Evolutionary conservation across 2,329 filamentous ascomycete species (phyloP).

Genomic region (Cercospora sp.): DNA sequence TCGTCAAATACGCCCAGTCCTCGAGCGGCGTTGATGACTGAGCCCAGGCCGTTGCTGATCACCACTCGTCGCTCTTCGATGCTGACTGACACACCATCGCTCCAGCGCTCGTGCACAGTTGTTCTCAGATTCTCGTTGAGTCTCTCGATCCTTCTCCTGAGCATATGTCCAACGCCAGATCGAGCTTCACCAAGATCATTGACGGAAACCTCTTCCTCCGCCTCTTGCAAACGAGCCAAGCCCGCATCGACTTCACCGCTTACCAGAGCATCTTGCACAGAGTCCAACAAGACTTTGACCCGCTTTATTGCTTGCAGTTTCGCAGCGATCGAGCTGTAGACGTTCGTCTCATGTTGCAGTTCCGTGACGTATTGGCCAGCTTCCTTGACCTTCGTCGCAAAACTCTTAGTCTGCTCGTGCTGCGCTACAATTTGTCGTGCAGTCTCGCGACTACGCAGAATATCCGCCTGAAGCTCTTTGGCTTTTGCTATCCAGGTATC

Average conservation of each 20-base stretch:
- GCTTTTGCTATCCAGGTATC: slow-evolving; percentile 84
- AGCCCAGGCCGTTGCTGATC: slow-evolving; percentile 49
- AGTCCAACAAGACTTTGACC: slow-evolving; percentile 52
- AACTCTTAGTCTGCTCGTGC: slow-evolving; percentile 66
- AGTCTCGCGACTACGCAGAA: slow-evolving; percentile 73
- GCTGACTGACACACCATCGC: slow-evolving; percentile 67
- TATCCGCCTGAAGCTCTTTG: slow-evolving; percentile 80
- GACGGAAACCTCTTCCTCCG: slow-evolving; percentile 53
- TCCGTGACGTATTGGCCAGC: slow-evolving; percentile 56
- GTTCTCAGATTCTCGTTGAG: slow-evolving; percentile 67
- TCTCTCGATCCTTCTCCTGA: slow-evolving; percentile 65
- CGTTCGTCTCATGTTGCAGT: slow-evolving; percentile 59
- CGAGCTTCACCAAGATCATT: slow-evolving; percentile 60
- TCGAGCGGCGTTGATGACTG: slow-evolving; percentile 25
- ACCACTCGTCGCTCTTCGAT: slow-evolving; percentile 55
- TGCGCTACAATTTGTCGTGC: slow-evolving; percentile 79
- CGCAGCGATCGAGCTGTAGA: slow-evolving; percentile 55
- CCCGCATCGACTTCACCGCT: slow-evolving; percentile 49
- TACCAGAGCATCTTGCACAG: slow-evolving; percentile 47
- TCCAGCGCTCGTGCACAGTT: slow-evolving; percentile 70
- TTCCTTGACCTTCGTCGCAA: slow-evolving; percentile 66
- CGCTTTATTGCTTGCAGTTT: slow-evolving; percentile 54
- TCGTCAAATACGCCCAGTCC: slow-evolving; percentile 32
- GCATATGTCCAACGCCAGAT: slow-evolving; percentile 62
- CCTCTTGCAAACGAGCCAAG: slow-evolving; percentile 51